Base-by-base conservation (phyloP, 352 stramenopile species). In the Globisporangium cylindrosporum region DNA sequence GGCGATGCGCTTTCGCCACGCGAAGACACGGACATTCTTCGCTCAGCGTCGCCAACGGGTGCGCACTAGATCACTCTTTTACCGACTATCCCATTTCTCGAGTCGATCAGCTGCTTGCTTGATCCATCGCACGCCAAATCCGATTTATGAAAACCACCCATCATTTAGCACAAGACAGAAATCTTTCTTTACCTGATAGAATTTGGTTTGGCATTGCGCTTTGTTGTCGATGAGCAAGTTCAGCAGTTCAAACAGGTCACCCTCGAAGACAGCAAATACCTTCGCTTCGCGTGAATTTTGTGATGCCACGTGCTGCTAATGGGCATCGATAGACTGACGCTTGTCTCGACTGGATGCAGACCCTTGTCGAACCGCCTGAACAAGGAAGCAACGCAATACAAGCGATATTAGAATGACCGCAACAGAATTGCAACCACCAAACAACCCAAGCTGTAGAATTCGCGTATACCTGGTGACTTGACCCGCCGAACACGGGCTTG, bases 401-500 rank as follows among this genome's bases (percentile, higher is more conserved):
- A 24, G 8, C 10, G 43, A 24, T 51, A 2, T 51, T 12, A 51
- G 8, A 7, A 24, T 24, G 15, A 51, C 6, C 8, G 41, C 41
- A n/a, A 24, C 38, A 48, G 43, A 51, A 51, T 51, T 51, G 15
- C 41, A 49, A 8, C 18, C n/a, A 20, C 41, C 15, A 22, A n/a
- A 15, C 41, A 49, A 49, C 18, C 41, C 41, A 18, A 49, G 41
- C 41, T 20, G 6, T 22, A 15, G n/a, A 49, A 22, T 49, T 22
- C 14, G 0, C 9, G 0, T 18, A 15, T 74, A 67, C 43, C 72
- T 80, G 73, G 25, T 71, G 71, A 29, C 65, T 66, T 3, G 78
- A 83, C 18, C 82, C 84, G 1, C 84, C 82, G 68, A 92, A 90
- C 9, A 89, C 48, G 4, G 84, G 84, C 66, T 92, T 89, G 56